Evolutionary conservation across 2,329 filamentous ascomycete species (phyloP), one percentile per base, ranked within the genome.

Genomic region (Albophoma yamanashiensis): DNA sequence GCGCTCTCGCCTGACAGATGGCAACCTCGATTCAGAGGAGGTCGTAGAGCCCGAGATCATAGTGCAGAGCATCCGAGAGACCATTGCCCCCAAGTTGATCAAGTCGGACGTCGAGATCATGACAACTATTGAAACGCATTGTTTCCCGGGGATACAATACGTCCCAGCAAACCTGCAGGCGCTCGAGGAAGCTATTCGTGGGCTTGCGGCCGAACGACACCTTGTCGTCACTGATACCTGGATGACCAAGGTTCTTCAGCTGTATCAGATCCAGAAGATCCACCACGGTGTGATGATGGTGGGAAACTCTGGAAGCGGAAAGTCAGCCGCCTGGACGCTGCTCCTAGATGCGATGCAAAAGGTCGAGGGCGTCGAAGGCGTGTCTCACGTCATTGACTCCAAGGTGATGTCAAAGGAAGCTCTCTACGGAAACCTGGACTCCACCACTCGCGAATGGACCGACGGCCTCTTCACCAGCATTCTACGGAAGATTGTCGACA

Each of bases 221-320:
- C 83, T 96, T 17, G 91, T 96, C 11, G 89, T 95, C 66, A 97
- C 88, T 61, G 92, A 97, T 59, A 87, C 88, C 55, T 99, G 95
- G 95, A 92, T 97, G 85, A 94, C 91, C 61, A 99, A 99, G 77
- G 87, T 96, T 40, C 81, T 99, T 11, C 94, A 99, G 73, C 83
- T 99, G 2, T 97, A 96, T 73, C 94, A 99, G 73, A 99, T 99
- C 64, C 94, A 97, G 74, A 89, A 88, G 65, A 92, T 99, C 61
- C 94, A 99, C 70, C 94, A 99, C 67, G 94, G 94, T 88, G 94
- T 99, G 36, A 99, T 99, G 95, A 97, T 99, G 94, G 94, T 99
- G 12, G 94, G 94, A 64, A 92, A 91, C 70, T 97, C 95, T 38
- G 94, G 95, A n/a, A 89, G 93, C 55, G 95, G 95, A 71, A 99